These are phyloP conservation scores for Chlorella vulgaris DNA, from an alignment of 139 green algal species.

Conservation along the genomic window DNA sequence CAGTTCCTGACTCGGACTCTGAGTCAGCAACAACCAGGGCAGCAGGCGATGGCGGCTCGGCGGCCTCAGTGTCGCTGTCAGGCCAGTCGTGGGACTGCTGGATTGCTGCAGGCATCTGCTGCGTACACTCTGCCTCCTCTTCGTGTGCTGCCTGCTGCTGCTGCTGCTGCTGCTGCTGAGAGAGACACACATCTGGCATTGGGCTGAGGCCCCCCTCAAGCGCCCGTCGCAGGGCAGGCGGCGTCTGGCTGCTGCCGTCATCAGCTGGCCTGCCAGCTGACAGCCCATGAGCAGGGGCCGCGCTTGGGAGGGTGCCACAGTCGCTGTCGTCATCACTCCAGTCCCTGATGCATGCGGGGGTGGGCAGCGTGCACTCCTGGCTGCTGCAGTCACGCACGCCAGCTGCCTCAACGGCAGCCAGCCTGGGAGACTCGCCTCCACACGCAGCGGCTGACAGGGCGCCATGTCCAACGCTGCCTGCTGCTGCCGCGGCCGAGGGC, in stretches of 20 bases:
- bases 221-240: background rate
- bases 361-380: slow-evolving; percentile 9
- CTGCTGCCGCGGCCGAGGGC: background rate
- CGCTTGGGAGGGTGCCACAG: background rate
- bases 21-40: background rate
- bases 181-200: background rate
- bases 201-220: background rate
- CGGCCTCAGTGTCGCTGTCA: background rate
- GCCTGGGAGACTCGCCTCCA: too few species aligned
- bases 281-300: background rate
- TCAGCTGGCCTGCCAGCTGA: background rate
- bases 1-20: background rate
- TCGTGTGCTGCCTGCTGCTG: background rate
- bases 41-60: background rate
- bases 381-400: background rate
- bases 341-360: slow-evolving; percentile 9
- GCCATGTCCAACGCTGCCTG: background rate
- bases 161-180: background rate
- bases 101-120: background rate
- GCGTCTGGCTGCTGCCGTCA: slow-evolving; percentile 4
- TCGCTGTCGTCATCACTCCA: slow-evolving; percentile 15
- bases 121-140: background rate
- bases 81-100: too few species aligned
- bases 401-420: background rate
- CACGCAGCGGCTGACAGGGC: background rate